Conservation (phyloP, 2,329 filamentous ascomycete genomes). For the Fusarium praegraminearum region DNA sequence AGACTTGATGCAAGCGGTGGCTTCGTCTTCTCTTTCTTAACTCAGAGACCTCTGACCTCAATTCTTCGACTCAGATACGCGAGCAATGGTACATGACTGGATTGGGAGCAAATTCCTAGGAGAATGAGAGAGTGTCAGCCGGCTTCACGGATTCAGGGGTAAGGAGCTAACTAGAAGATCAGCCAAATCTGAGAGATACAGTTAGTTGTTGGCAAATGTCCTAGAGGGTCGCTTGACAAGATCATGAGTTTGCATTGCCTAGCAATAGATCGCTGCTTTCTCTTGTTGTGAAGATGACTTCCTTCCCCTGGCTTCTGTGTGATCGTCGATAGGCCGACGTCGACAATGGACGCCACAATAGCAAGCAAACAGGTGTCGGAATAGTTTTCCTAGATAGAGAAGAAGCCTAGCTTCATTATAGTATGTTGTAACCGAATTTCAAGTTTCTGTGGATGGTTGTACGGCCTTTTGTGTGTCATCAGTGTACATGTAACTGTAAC, state of each 20-base stretch:
- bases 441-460: background rate
- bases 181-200: background rate
- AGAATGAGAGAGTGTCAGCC: background rate
- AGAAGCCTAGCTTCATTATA: accelerated
- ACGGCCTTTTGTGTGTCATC: background rate
- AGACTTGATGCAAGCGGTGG: background rate
- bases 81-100: background rate
- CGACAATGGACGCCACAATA: background rate
- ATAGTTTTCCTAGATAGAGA: accelerated
- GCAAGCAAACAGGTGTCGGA: background rate
- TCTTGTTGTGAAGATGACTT: background rate
- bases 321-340: background rate
- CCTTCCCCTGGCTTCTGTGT: background rate
- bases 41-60: background rate
- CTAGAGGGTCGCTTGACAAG: background rate
- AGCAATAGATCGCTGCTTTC: background rate
- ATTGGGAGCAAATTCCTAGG: background rate
- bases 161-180: background rate
- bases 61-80: background rate
- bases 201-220: background rate
- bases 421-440: no score
- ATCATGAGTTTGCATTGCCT: background rate
- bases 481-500: background rate
- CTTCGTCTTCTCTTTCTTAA: background rate
- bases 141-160: background rate